A percentile compares a stretch with the other conserved stretches of the same genome.
Evolutionary conservation across 129 eudicot genomes (phyloP).

Genomic region (Arctium minus): DNA sequence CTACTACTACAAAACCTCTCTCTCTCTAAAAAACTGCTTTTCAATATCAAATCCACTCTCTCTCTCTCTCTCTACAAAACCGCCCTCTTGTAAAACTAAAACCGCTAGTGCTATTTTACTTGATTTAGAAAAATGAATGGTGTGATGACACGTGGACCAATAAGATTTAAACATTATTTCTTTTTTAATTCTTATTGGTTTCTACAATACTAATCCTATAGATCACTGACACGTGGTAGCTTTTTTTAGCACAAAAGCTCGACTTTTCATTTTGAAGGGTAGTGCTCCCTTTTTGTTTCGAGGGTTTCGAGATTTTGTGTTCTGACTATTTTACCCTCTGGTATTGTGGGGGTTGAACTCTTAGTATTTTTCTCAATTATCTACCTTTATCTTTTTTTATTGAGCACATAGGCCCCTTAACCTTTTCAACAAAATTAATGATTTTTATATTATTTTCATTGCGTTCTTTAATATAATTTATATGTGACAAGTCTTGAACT

Average conservation of each 20-base stretch:
- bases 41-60: background rate
- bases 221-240: slow-evolving; percentile 36
- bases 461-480: background rate
- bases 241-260: slow-evolving; percentile 23
- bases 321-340: slow-evolving; percentile 21
- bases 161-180: background rate
- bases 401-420: slow-evolving; percentile 1
- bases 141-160: slow-evolving; percentile 26
- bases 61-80: slow-evolving; percentile 18
- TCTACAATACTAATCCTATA: slow-evolving; percentile 20
- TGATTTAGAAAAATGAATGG: slow-evolving; percentile 18
- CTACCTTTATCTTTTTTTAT: background rate
- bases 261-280: slow-evolving; percentile 21
- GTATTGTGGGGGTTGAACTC: background rate
- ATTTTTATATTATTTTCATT: background rate
- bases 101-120: slow-evolving; percentile 21
- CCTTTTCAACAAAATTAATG: background rate
- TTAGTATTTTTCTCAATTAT: background rate
- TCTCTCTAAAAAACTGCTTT: slow-evolving; percentile 27
- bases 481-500: background rate
- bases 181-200: background rate
- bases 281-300: slow-evolving; percentile 22
- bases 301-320: slow-evolving; percentile 24
- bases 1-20: background rate
- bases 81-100: background rate